These are phyloP conservation scores for Erodium trifolium DNA, from an alignment of 441 rosid genomes.

Conservation along the genomic window DNA sequence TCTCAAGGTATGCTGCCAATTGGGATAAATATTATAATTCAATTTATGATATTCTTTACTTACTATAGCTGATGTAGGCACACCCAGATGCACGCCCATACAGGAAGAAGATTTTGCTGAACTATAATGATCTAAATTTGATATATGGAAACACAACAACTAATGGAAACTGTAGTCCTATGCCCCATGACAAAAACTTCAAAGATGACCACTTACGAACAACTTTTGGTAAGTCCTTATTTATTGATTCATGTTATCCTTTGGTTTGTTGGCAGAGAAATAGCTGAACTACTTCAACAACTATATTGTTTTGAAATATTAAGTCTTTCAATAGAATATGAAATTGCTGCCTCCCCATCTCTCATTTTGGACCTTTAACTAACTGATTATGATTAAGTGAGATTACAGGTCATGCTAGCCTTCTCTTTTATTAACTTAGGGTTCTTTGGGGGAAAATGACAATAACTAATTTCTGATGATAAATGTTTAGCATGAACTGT, in stretches of 20 bases:
- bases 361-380: too few species aligned
- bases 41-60: slow-evolving; percentile 13
- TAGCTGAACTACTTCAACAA: too few species aligned
- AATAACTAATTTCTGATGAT: too few species aligned
- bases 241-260: not conserved
- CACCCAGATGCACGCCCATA: slow-evolving; percentile 33
- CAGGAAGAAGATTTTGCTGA: slow-evolving; percentile 29
- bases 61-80: slow-evolving; percentile 26
- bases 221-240: slow-evolving; percentile 23
- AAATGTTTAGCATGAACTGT: not conserved
- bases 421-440: too few species aligned
- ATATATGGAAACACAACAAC: slow-evolving; percentile 32
- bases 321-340: too few species aligned
- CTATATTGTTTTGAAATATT: too few species aligned
- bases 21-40: slow-evolving; percentile 13
- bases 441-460: too few species aligned
- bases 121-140: slow-evolving; percentile 34
- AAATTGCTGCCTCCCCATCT: too few species aligned
- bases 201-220: slow-evolving; percentile 18
- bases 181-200: slow-evolving; percentile 17
- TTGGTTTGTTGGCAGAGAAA: not conserved
- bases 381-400: too few species aligned
- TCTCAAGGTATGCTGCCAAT: slow-evolving; percentile 26
- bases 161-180: slow-evolving; percentile 21
- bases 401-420: too few species aligned